phyloP scores from a whole-genome alignment of 2,329 filamentous ascomycete genomes.

The Trichoderma polysporum region DNA sequence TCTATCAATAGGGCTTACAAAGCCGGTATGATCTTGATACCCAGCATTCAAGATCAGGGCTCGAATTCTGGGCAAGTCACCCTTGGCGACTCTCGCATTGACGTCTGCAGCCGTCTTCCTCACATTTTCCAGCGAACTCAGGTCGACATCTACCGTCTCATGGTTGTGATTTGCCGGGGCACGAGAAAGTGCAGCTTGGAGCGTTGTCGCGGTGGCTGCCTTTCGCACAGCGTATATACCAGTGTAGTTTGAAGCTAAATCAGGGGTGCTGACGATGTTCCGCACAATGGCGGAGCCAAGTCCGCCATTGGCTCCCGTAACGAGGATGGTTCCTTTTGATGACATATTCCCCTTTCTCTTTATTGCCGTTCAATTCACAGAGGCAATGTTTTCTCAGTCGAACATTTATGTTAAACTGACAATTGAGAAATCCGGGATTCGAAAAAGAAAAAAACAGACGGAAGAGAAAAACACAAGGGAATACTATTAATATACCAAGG shows the following conservation, averaged over 20 bases:
- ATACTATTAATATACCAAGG: not conserved
- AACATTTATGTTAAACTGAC: not conserved
- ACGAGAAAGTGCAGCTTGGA: slow-evolving; percentile 29
- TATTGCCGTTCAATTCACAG: not conserved
- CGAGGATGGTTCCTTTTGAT: slow-evolving; percentile 34
- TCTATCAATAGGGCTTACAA: slow-evolving; percentile 25
- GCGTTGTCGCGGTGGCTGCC: slow-evolving; percentile 30
- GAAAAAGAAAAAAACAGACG: too few species aligned
- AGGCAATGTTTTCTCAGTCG: not conserved
- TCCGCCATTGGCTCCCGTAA: slow-evolving; percentile 42
- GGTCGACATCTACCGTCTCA: slow-evolving; percentile 36
- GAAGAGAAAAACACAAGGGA: not conserved
- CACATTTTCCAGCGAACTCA: slow-evolving; percentile 32
- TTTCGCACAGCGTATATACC: slow-evolving; percentile 41
- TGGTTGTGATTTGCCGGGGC: slow-evolving; percentile 30
- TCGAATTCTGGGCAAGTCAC: slow-evolving; percentile 40
- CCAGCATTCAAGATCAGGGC: slow-evolving; percentile 40
- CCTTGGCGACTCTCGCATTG: slow-evolving; percentile 32
- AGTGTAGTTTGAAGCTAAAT: slow-evolving; percentile 34
- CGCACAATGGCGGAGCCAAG: slow-evolving; percentile 37
- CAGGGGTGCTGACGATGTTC: slow-evolving; percentile 30
- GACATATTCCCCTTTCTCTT: slow-evolving; percentile 5
- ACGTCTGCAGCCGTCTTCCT: slow-evolving; percentile 30
- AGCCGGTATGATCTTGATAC: slow-evolving; percentile 29
- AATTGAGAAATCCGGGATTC: too few species aligned